phyloP scores from a whole-genome alignment of 1,139 yeast genomes.

The Pichia sp. region DNA sequence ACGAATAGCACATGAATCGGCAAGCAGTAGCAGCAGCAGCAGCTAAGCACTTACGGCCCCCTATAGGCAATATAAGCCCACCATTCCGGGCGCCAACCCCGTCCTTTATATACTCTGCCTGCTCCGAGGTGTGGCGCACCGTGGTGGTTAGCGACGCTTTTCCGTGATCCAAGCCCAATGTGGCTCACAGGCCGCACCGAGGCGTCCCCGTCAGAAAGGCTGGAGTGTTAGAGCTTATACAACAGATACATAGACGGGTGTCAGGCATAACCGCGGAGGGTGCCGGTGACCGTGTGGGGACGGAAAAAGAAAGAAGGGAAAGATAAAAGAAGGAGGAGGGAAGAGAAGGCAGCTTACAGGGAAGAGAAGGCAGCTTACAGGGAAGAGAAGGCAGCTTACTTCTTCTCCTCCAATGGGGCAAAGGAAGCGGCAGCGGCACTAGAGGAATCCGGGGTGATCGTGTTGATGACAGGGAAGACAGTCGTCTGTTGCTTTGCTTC shows the following conservation, averaged over 20 bases:
- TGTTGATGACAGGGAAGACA: constrained; percentile 16
- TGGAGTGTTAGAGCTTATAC: too few species aligned
- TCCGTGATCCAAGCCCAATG: not conserved
- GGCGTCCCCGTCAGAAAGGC: too few species aligned
- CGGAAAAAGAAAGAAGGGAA: not conserved
- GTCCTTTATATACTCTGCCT: not conserved
- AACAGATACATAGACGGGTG: too few species aligned
- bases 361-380: not conserved
- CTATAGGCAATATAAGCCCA: too few species aligned
- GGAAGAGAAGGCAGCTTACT: not conserved
- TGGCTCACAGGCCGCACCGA: not conserved
- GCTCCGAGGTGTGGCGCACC: constrained; percentile 12
- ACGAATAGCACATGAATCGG: too few species aligned
- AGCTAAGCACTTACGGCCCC: too few species aligned
- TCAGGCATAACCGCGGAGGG: too few species aligned
- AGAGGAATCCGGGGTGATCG: constrained; percentile 21
- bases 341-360: not conserved
- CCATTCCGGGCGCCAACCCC: not conserved
- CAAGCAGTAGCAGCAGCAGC: too few species aligned
- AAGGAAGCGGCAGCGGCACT: constrained; percentile 26
- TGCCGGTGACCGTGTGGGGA: too few species aligned
- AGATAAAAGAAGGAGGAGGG: not conserved
- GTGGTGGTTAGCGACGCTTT: constrained; percentile 1
- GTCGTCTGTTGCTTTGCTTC: constrained; percentile 3
- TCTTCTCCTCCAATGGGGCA: constrained; percentile 23